Evolutionary conservation across 257 asterid species (phyloP), one percentile per base, ranked within the genome.

Genomic region (Solanum piurae): DNA sequence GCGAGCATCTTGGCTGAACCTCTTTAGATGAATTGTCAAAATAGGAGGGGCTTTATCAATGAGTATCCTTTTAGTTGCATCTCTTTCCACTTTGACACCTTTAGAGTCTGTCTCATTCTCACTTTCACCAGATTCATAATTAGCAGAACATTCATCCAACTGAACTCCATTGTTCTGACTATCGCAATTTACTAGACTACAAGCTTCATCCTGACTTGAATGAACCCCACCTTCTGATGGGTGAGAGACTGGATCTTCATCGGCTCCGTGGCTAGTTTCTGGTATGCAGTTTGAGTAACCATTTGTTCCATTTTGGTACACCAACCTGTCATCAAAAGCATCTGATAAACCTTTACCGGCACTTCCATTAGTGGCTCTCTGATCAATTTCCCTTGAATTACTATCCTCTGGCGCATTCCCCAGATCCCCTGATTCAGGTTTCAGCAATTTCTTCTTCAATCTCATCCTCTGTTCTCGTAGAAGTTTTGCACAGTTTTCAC

Each of bases 1-100:
- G 52, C 96, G 94, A 83, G 94, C 92, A 90, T 97, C 98, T 86
- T 94, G 99, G 92, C 94, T 88, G 88, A 97, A 97, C 91, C 99
- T 93, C 92, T 97, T 97, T 77, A 97, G 91, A 88, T 95, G 98
- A 87, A 97, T 90, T 27, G 98, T 95, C 91, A 97, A 91, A 89
- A 95, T 86, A 27, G 95, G 89, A 88, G 99, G 99, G 84, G 94
- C 95, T 87, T 91, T 94, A 88, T 88, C 89, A 66, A 97, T 92
- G 86, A 95, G 96, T 80, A 94, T 86, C 90, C 93, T 93, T 92
- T 94, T 97, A 38, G 92, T 93, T 64, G 99, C 99, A 88, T 95
- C 99, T 93, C 99, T 95, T 90, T 90, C 91, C 90, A 93, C 98
- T 90, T 95, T 95, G 92, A 94, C 89, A 77, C 71, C 88, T 89